Conservation (phyloP, 1,284 basidiomycete genomes). For the Leccinum fuscescens region DNA sequence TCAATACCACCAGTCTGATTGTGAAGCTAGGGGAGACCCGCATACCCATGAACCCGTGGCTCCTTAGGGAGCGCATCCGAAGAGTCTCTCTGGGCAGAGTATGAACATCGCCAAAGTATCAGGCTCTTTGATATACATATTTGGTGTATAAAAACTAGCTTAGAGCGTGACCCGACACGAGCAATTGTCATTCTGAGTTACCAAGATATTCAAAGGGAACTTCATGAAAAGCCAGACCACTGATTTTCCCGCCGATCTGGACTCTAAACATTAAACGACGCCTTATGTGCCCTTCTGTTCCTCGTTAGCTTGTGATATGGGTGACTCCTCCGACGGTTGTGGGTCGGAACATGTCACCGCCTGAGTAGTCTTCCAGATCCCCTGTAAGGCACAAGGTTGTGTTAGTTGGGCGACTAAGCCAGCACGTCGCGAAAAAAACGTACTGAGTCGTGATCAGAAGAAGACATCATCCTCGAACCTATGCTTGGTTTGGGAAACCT, state of each 20-base stretch:
- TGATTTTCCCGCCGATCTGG: background rate
- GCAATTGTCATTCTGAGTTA: background rate
- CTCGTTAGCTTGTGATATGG: background rate
- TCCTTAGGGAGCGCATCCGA: background rate
- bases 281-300: background rate
- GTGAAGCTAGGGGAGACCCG: background rate
- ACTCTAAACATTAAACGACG: background rate
- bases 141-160: background rate
- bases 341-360: background rate
- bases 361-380: constrained; percentile 1
- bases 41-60: background rate
- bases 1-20: background rate
- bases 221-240: background rate
- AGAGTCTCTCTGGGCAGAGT: background rate
- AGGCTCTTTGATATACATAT: background rate
- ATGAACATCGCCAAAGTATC: background rate
- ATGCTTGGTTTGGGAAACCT: background rate
- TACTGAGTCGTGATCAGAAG: background rate
- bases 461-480: background rate
- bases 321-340: background rate
- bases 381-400: background rate
- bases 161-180: background rate
- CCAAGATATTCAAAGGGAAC: background rate
- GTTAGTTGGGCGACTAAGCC: background rate
- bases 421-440: background rate